phyloP scores from a whole-genome alignment of 2,329 filamentous ascomycete species.

The Colletotrichum phormii region DNA sequence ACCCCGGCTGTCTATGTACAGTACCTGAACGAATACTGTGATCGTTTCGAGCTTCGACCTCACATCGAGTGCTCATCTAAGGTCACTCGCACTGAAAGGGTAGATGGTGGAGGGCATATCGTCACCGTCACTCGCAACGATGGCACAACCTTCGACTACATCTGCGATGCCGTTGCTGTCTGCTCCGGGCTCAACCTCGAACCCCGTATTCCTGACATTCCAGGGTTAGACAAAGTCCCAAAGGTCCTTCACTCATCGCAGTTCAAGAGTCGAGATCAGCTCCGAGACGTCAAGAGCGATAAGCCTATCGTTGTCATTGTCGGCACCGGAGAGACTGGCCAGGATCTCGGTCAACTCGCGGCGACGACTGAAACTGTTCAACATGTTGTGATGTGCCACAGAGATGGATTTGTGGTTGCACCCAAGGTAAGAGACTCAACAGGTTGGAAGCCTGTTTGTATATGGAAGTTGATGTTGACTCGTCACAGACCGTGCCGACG shows the following conservation, averaged over 20 bases:
- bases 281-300: constrained; percentile 48
- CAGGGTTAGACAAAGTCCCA: constrained; percentile 52
- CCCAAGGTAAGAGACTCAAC: constrained; percentile 50
- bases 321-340: constrained; percentile 58
- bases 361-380: constrained; percentile 54
- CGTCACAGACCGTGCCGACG: constrained; percentile 20
- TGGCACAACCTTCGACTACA: constrained; percentile 21
- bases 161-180: constrained; percentile 58
- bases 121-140: constrained; percentile 9
- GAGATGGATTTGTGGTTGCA: constrained; percentile 58
- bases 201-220: constrained; percentile 52
- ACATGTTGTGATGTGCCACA: constrained; percentile 56
- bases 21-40: constrained; percentile 56
- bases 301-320: constrained; percentile 53
- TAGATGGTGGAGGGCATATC: constrained; percentile 10
- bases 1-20: constrained; percentile 52
- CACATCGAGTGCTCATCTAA: constrained; percentile 50
- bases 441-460: too few relatives aligned
- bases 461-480: neutral
- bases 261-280: constrained; percentile 54
- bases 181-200: constrained; percentile 57
- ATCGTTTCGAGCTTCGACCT: constrained; percentile 50
- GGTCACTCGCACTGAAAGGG: constrained; percentile 44
- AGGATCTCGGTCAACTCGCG: constrained; percentile 58
- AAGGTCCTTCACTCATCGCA: constrained; percentile 56